A percentile compares a stretch with the other conserved stretches of the same genome.
Conservation (phyloP, 495 filamentous ascomycete species). For the Podospora conica region DNA sequence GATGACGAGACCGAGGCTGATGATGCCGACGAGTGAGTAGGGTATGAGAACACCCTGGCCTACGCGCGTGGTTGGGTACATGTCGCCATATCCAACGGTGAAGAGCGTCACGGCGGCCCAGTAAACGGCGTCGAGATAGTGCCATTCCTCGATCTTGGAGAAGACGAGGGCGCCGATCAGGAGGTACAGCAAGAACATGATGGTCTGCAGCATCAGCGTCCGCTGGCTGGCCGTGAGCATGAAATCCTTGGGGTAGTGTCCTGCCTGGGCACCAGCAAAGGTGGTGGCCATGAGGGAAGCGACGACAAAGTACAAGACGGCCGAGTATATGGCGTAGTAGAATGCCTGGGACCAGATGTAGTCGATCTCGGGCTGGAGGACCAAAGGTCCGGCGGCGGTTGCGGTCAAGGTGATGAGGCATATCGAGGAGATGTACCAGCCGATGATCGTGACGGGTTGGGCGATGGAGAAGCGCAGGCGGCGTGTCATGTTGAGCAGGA, state of each 20-base stretch:
- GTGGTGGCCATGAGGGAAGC: constrained; percentile 65
- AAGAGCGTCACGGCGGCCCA: constrained; percentile 81
- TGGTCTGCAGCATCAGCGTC: constrained; percentile 85
- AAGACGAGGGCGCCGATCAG: constrained; percentile 68
- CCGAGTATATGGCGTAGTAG: constrained; percentile 75
- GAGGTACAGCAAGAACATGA: constrained; percentile 68
- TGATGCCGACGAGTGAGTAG: constrained; percentile 72
- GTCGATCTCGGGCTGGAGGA: constrained; percentile 39
- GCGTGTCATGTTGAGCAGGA: constrained; percentile 81
- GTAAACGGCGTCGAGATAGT: constrained; percentile 71
- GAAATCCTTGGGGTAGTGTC: constrained; percentile 64
- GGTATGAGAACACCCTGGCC: constrained; percentile 69
- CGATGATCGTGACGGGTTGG: constrained; percentile 58
- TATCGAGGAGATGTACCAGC: constrained; percentile 60
- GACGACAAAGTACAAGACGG: constrained; percentile 68
- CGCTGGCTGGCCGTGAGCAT: constrained; percentile 66
- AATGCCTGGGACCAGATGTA: constrained; percentile 65
- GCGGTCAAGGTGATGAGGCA: constrained; percentile 55
- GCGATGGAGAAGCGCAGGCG: constrained; percentile 73
- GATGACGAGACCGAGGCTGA: constrained; percentile 78
- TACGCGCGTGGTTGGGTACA: constrained; percentile 46
- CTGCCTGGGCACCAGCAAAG: constrained; percentile 55
- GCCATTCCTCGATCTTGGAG: constrained; percentile 67
- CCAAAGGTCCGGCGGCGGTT: constrained; percentile 47
- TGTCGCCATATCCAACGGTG: constrained; percentile 75